Evolutionary conservation across 257 asterid species (phyloP), one percentile per base, ranked within the genome.

Genomic region (Leptodermis oblonga): DNA sequence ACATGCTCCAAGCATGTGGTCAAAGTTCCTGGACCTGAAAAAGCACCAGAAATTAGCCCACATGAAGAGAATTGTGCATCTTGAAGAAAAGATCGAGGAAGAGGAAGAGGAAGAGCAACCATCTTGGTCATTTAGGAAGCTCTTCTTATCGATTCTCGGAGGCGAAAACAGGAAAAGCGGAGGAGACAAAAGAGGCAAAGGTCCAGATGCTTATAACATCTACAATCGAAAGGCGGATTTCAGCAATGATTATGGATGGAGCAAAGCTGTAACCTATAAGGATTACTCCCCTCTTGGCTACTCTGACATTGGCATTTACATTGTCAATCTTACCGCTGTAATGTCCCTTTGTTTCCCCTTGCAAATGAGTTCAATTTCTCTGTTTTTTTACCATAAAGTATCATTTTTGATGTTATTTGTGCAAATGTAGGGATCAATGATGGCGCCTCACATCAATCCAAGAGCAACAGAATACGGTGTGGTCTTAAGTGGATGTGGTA

Each of bases 371-470:
- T 7, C 36, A 31, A 5, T 4, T 28, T 15, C 62, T 2, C 5
- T 7, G 17, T 45, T 7, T 45, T 52, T n/a, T 52, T 0, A 20
- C 56, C 56, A 20, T 52, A 20, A 52, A 20, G 55, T 49, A 17
- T 52, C 20, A 13, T 13, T 28, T 52, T 52, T n/a, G 61, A 1
- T 61, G 20, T 34, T 60, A 4, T 6, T 55, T 23, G 0, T 49
- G 28, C 26, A 14, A n/a, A 22, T 78, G 80, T 66, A 93, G 97
- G 97, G 99, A 59, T 82, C 99, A 22, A 90, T 93, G 97, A 79
- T 93, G 96, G 96, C 97, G 39, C 99, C 99, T 0, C 99, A 93
- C 39, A 64, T 87, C 34, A 93, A 93, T 62, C 97, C 96, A 46
- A 78, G 77, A 56, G 97, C 97, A 56, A 77, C 82, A 0, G 97